Conservation (phyloP, 2,329 filamentous ascomycete genomes). For the Rhytidhysteron rufulum region DNA sequence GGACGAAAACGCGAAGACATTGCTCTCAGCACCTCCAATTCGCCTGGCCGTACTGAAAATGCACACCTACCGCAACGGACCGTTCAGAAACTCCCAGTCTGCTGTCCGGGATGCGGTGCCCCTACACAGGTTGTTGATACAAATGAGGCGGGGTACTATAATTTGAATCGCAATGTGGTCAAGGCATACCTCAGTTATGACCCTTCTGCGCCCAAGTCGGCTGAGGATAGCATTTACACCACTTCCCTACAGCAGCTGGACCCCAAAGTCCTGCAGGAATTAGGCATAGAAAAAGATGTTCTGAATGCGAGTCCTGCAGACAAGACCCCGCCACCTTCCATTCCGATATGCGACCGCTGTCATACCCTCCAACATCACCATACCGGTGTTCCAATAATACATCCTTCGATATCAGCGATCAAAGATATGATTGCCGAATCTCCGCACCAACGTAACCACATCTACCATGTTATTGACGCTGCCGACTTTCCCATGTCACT, state of each 20-base stretch:
- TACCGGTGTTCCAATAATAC: conserved; percentile 66
- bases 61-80: conserved; percentile 4
- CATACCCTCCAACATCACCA: conserved; percentile 77
- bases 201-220: conserved; percentile 11
- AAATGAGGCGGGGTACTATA: conserved; percentile 57
- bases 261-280: conserved; percentile 21
- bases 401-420: conserved; percentile 77
- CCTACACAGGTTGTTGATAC: conserved; percentile 54
- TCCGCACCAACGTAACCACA: conserved; percentile 84
- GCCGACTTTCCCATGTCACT: conserved; percentile 96
- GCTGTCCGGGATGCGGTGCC: conserved; percentile 62
- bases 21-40: conserved; percentile 5
- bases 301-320: conserved; percentile 4
- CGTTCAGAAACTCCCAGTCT: conserved; percentile 39
- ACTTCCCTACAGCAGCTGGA: conserved; percentile 29
- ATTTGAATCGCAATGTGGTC: conserved; percentile 45
- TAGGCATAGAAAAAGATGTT: conserved; percentile 23
- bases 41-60: neutral
- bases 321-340: conserved; percentile 16
- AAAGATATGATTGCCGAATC: conserved; percentile 83
- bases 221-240: conserved; percentile 34
- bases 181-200: conserved; percentile 34
- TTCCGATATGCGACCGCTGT: conserved; percentile 80
- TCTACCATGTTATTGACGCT: conserved; percentile 93
- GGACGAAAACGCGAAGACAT: conserved; percentile 15